phyloP scores from a whole-genome alignment of 768 basidiomycete genomes.

The Hygrocybe coccinea region DNA sequence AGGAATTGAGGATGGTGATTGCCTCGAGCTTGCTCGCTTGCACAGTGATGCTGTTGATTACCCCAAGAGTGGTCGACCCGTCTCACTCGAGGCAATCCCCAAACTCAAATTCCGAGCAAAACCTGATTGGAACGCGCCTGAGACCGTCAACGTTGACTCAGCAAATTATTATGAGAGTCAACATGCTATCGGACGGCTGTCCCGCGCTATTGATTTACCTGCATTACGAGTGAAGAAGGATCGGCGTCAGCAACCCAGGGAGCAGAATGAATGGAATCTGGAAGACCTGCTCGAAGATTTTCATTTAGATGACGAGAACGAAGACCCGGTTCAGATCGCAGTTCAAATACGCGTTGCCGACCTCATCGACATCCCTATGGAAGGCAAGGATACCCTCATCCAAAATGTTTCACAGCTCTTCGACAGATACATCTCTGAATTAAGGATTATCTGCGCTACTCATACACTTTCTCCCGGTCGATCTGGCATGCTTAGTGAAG shows the following conservation, averaged over 20 bases:
- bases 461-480: conserved; percentile 44
- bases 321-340: conserved; percentile 21
- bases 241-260: conserved; percentile 9
- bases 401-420: conserved; percentile 34
- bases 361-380: conserved; percentile 26
- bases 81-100: conserved; percentile 39
- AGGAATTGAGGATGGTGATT: conserved; percentile 49
- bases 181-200: conserved; percentile 57
- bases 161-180: conserved; percentile 47
- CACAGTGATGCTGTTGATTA: conserved; percentile 67
- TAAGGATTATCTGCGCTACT: conserved; percentile 44
- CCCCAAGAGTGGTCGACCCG: conserved; percentile 52
- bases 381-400: conserved; percentile 9
- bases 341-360: conserved; percentile 24
- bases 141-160: conserved; percentile 39
- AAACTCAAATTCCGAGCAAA: conserved; percentile 32
- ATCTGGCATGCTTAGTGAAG: conserved; percentile 48
- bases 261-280: conserved; percentile 19
- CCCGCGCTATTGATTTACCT: conserved; percentile 55
- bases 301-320: conserved; percentile 16
- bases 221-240: conserved; percentile 16
- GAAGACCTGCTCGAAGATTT: conserved; percentile 16
- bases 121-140: conserved; percentile 67
- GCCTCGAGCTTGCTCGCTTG: conserved; percentile 48
- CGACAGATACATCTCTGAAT: conserved; percentile 40